Percentiles rank a stretch among this genome's conserved stretches.
Evolutionary conservation across 2,329 filamentous ascomycete genomes (phyloP).

Genomic region (Beauveria caledonica): DNA sequence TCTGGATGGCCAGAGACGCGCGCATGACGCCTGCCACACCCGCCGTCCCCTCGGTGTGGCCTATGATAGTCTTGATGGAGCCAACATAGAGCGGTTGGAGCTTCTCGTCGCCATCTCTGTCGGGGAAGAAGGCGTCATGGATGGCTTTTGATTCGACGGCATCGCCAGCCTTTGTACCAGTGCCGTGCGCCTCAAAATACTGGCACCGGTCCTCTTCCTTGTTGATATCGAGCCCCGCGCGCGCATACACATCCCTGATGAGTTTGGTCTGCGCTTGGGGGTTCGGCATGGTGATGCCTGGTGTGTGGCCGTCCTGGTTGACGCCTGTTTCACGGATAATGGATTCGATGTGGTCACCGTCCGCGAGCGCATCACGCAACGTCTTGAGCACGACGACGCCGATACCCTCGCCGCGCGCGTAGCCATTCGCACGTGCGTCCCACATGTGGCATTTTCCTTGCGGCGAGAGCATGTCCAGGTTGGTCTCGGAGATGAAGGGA

Average conservation of each 20-base stretch:
- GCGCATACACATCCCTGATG: slow-evolving; percentile 23
- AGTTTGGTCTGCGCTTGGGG: slow-evolving; percentile 31
- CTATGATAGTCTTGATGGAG: slow-evolving; percentile 21
- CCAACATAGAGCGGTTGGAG: slow-evolving; percentile 15
- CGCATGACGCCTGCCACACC: slow-evolving; percentile 23
- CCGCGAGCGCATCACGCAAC: slow-evolving; percentile 40
- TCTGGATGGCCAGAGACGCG: slow-evolving; percentile 15
- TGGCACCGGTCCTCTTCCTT: slow-evolving; percentile 21
- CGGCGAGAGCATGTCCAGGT: slow-evolving; percentile 39
- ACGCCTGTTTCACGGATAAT: slow-evolving; percentile 40
- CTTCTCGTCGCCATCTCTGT: not conserved
- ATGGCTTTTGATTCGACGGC: slow-evolving; percentile 37
- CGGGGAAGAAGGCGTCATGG: not conserved
- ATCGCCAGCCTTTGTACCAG: slow-evolving; percentile 42
- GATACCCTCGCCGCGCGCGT: slow-evolving; percentile 49
- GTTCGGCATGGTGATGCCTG: slow-evolving; percentile 47
- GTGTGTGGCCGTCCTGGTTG: slow-evolving; percentile 45
- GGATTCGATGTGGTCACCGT: slow-evolving; percentile 43
- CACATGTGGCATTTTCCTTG: slow-evolving; percentile 37
- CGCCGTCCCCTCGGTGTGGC: slow-evolving; percentile 21
- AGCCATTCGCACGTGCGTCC: slow-evolving; percentile 31
- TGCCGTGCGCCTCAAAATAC: slow-evolving; percentile 36
- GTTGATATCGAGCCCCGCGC: slow-evolving; percentile 15
- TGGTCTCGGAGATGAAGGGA: slow-evolving; percentile 29
- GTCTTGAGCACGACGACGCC: slow-evolving; percentile 45